These are phyloP conservation scores for Hordeum vulgare DNA, from an alignment of 176 grass and related monocot genomes.

Conservation along the genomic window MorexV3_pseudomolecules_assembly NC_058520.1:5072062-5072561, in stretches of 20 bases:
- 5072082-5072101: constrained; percentile 29
- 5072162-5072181: too few relatives aligned
- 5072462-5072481: constrained; percentile 34
- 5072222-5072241: too few relatives aligned
- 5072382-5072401: constrained; percentile 41
- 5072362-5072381: constrained; percentile 45
- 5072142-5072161: too few relatives aligned
- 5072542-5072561: not conserved
- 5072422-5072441: constrained; percentile 12
- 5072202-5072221: too few relatives aligned
- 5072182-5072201: too few relatives aligned
- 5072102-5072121: too few relatives aligned
- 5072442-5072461: constrained; percentile 40
- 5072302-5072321: not conserved
- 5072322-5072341: constrained; percentile 33
- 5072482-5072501: constrained; percentile 33
- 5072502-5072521: not conserved
- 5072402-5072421: constrained; percentile 34
- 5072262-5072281: constrained; percentile 30
- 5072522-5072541: constrained; percentile 7
- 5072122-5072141: too few relatives aligned
- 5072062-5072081: constrained; percentile 28
- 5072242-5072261: too few relatives aligned
- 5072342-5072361: constrained; percentile 47
- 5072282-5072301: constrained; percentile 40